Evolutionary conservation across 495 filamentous ascomycete genomes (phyloP).

Genomic region (Articulospora tetracladia): DNA sequence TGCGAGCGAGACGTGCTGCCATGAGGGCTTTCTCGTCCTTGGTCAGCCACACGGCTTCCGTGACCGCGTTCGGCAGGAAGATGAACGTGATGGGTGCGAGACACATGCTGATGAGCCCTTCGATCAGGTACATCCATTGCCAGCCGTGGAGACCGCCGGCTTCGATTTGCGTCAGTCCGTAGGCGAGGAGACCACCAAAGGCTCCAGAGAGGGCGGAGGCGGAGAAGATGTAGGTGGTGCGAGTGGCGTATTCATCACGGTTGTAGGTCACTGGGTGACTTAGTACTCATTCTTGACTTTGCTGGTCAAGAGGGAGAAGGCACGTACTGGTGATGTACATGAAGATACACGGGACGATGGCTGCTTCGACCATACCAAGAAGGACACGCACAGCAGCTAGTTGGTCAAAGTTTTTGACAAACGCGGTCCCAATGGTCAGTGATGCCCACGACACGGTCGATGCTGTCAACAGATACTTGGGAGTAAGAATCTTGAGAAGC

Average conservation of each 20-base stretch:
- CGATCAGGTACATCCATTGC: background rate
- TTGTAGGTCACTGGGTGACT: conserved; percentile 2
- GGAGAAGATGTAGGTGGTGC: background rate
- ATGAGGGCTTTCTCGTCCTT: background rate
- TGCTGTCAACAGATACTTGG: conserved; percentile 47
- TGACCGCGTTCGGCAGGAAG: background rate
- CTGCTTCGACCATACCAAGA: background rate
- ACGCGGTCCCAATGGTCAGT: conserved; percentile 51
- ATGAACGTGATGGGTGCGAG: background rate
- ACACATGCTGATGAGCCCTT: background rate
- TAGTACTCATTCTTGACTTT: no score
- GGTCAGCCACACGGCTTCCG: background rate
- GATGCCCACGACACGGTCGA: conserved; percentile 67
- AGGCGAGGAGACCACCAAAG: background rate
- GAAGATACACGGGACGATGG: background rate
- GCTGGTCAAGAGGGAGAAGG: no score
- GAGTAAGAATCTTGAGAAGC: conserved; percentile 42
- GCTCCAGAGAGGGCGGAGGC: background rate
- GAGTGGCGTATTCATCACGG: background rate
- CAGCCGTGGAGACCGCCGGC: background rate
- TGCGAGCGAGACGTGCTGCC: background rate
- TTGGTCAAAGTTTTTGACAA: background rate
- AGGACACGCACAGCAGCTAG: background rate
- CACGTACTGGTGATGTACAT: background rate
- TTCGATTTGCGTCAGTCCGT: background rate